Conservation (phyloP, 805 yeast genomes). For the Zygoascus bituminiphila region DNA sequence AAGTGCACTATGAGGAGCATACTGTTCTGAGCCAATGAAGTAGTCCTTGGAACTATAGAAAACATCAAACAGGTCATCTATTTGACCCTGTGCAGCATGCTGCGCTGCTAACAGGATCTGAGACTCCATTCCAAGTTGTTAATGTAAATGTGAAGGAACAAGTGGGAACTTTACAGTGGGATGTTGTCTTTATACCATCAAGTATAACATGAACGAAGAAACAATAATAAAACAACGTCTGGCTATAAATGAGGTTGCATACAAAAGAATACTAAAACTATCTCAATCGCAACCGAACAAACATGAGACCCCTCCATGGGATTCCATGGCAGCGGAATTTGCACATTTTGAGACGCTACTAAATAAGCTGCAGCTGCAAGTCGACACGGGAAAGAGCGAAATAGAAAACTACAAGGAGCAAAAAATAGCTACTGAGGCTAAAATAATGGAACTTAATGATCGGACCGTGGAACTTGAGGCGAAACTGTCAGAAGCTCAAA, state of each 20-base stretch:
- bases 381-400: constrained; percentile 17
- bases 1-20: constrained; percentile 23
- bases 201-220: constrained; percentile 12
- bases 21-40: constrained; percentile 11
- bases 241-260: constrained; percentile 14
- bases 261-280: constrained; percentile 13
- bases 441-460: constrained; percentile 8
- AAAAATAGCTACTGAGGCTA: constrained; percentile 10
- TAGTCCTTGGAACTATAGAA: constrained; percentile 8
- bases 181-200: too few species aligned
- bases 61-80: constrained; percentile 5
- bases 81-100: constrained; percentile 11
- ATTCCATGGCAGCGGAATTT: constrained; percentile 12
- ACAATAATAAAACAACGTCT: constrained; percentile 18
- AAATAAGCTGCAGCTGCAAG: constrained; percentile 18
- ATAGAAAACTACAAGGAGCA: constrained; percentile 15
- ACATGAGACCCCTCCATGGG: background rate
- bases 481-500: constrained; percentile 15
- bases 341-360: constrained; percentile 12
- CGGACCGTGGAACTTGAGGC: constrained; percentile 16
- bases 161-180: background rate
- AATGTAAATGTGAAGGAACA: constrained; percentile 1
- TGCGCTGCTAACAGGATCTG: constrained; percentile 9
- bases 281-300: background rate
- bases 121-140: background rate